Evolutionary conservation across 768 basidiomycete species (phyloP).

Genomic region (Lentinula sp.): DNA sequence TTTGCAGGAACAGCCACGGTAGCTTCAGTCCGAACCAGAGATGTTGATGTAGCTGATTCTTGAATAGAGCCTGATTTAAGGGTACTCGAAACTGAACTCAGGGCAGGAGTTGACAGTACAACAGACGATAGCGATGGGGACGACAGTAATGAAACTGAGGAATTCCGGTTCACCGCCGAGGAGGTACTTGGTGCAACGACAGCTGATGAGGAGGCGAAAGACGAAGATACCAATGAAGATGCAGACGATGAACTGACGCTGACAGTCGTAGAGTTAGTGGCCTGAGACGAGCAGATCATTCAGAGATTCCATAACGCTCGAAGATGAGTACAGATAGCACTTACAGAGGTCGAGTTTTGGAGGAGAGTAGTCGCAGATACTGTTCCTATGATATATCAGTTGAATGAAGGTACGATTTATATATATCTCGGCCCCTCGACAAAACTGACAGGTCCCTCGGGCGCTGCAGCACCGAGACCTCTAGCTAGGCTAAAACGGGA

Average conservation of each 20-base stretch:
- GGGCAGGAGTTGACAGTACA: background rate
- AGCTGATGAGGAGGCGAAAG: background rate
- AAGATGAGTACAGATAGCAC: background rate
- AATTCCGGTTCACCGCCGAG: background rate
- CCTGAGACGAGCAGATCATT: background rate
- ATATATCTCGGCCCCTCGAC: background rate
- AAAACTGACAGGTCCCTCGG: background rate
- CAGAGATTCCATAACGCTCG: background rate
- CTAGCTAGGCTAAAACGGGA: background rate
- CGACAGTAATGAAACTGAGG: background rate
- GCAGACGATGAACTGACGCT: background rate
- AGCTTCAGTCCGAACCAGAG: background rate
- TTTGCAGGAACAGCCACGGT: background rate
- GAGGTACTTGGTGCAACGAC: background rate
- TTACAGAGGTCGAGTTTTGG: slow-evolving; percentile 2
- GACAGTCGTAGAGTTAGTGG: background rate
- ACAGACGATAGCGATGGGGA: background rate
- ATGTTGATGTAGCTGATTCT: background rate
- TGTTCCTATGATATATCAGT: background rate
- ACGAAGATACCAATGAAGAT: background rate
- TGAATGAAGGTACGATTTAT: background rate
- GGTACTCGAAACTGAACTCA: background rate
- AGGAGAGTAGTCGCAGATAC: background rate
- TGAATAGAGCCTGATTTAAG: background rate
- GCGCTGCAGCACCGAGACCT: background rate